Base-by-base conservation (phyloP, 306 rosid genomes). In the Spatholobus suberectus region DNA sequence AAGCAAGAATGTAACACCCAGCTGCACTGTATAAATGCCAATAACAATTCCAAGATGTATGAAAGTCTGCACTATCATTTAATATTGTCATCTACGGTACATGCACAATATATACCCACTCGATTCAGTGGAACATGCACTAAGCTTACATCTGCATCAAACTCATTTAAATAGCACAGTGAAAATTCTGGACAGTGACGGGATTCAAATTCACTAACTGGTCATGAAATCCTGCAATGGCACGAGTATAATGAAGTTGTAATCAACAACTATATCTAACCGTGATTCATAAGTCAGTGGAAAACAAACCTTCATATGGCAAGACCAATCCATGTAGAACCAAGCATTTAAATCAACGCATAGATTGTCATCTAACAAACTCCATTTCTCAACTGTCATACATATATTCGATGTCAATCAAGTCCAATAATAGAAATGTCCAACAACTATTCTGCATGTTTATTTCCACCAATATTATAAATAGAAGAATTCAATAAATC, bases 21-120 rank as follows among this genome's bases (percentile, higher is more conserved):
- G 59, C 44, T 61, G 71, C 49, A 75, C 51, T 85, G 85, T 85
- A 73, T 52, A 65, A 72, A 62, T 65, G 51, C 73, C 62, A 44
- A 52, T 47, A 87, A 77, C 69, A 73, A 84, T 54, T 65, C 49
- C 49, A 77, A 21, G 27, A 2, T 73, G 75, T 81, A 59, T 81
- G 69, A 41, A 77, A 70, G 81, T 58, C 1, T 62, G 69, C 57
- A 67, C 46, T 59, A 27, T 27, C 69, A 77, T 77, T 73, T 67
- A 61, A 37, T 24, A 24, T 38, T 54, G 74, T 52, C 82, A 73
- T 62, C 40, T 17, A 27, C 32, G 57, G 67, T 58, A 63, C 61
- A 40, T 5, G 52, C 57, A 80, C 43, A 18, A 59, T 23, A 67
- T 34, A 66, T 23, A 68, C 74, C 71, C 74, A 55, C 71, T 74